Conservation (phyloP, 345 rosid species). For the Salix udensis region DNA sequence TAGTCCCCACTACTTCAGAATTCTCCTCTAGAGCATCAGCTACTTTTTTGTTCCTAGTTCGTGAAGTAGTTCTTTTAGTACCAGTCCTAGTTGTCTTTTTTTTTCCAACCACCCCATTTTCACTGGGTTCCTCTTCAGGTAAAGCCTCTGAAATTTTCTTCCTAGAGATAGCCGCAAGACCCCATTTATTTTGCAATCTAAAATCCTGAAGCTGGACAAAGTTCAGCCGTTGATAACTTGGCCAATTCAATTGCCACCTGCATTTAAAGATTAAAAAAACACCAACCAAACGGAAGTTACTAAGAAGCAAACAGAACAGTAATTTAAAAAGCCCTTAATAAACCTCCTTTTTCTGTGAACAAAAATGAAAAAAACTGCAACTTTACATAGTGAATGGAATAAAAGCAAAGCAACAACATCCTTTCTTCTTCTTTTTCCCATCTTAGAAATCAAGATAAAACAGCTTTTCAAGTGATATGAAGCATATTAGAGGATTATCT, state of each 20-base stretch:
- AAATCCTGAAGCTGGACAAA: slow-evolving; percentile 39
- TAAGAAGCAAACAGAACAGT: not conserved
- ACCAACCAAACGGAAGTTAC: not conserved
- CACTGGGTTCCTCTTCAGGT: slow-evolving; percentile 41
- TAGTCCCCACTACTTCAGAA: slow-evolving; percentile 24
- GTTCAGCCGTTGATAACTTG: slow-evolving; percentile 31
- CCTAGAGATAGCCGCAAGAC: slow-evolving; percentile 45
- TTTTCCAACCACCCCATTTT: slow-evolving; percentile 38
- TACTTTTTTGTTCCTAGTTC: slow-evolving; percentile 54
- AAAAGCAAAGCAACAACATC: no score
- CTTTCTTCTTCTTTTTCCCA: not conserved
- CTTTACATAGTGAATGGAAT: no score
- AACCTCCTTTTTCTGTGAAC: not conserved
- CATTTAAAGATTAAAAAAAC: not conserved
- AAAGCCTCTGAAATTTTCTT: slow-evolving; percentile 41
- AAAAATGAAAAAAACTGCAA: not conserved
- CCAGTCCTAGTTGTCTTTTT: slow-evolving; percentile 40
- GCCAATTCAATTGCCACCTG: slow-evolving; percentile 52
- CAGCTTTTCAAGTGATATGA: not conserved
- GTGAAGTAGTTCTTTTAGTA: slow-evolving; percentile 37
- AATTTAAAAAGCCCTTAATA: not conserved
- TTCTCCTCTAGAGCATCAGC: slow-evolving; percentile 33
- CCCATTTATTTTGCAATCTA: slow-evolving; percentile 44
- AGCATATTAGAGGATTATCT: not conserved
- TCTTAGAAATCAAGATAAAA: not conserved